These are phyloP conservation scores for Funneliformis caledonium DNA, from an alignment of 371 early-diverging fungal species.

Conservation along the genomic window DNA sequence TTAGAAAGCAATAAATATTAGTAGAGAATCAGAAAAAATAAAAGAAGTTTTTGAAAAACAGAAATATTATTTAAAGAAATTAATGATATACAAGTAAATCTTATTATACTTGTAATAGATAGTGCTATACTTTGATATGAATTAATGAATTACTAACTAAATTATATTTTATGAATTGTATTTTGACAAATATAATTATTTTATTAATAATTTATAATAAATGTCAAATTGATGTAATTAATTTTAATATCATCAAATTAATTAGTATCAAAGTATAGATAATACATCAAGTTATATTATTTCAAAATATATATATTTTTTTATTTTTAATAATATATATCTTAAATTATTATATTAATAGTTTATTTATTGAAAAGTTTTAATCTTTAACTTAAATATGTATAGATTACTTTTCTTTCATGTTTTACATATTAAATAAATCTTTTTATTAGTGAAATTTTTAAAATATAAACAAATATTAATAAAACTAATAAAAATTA, in stretches of 20 bases:
- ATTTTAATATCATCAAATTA: no score
- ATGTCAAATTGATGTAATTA: no score
- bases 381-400: not conserved
- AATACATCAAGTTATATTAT: not conserved
- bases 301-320: not conserved
- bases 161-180: no score
- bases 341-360: not conserved
- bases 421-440: constrained; percentile 25
- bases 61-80: constrained; percentile 15
- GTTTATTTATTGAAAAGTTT: not conserved
- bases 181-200: no score
- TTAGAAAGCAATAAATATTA: not conserved
- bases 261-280: no score
- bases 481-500: not conserved
- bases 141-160: no score
- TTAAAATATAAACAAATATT: constrained; percentile 3
- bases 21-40: not conserved
- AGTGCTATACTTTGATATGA: not conserved
- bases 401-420: not conserved
- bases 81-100: not conserved
- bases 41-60: constrained; percentile 23
- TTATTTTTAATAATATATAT: not conserved
- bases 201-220: no score
- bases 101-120: constrained; percentile 6
- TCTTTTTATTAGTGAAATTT: not conserved